Percentiles rank a stretch among this genome's conserved stretches.
phyloP scores from a whole-genome alignment of 352 stramenopile genomes.

The Phytophthora sojae region DNA sequence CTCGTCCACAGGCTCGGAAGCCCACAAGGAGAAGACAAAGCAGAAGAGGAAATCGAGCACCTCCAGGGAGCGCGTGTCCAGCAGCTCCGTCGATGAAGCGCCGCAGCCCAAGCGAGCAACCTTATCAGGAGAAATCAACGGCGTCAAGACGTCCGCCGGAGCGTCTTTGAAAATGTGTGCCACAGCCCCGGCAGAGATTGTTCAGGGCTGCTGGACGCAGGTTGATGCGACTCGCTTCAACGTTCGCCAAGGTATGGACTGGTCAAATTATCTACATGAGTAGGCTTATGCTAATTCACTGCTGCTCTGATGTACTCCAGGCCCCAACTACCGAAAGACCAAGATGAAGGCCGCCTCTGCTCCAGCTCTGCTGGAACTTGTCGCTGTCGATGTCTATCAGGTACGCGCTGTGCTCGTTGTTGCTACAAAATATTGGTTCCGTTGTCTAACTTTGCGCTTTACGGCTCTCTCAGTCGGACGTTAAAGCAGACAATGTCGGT shows the following conservation, averaged over 20 bases:
- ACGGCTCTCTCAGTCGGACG: slow-evolving; percentile 56
- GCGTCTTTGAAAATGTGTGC: slow-evolving; percentile 64
- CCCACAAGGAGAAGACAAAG: slow-evolving; percentile 15
- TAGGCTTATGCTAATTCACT: too few species aligned
- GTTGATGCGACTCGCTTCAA: slow-evolving; percentile 78
- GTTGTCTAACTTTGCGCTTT: slow-evolving; percentile 1
- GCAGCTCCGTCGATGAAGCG: slow-evolving; percentile 9
- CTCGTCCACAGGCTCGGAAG: slow-evolving; percentile 11
- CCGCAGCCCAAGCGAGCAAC: slow-evolving; percentile 6
- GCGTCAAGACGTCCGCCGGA: slow-evolving; percentile 55
- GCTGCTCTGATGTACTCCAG: slow-evolving; percentile 22
- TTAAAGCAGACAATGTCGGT: slow-evolving; percentile 79
- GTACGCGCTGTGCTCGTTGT: slow-evolving; percentile 24
- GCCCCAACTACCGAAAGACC: slow-evolving; percentile 81
- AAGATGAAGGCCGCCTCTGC: slow-evolving; percentile 74
- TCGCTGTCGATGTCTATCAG: slow-evolving; percentile 79
- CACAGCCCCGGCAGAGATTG: slow-evolving; percentile 39
- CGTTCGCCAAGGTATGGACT: slow-evolving; percentile 68
- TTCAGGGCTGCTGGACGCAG: slow-evolving; percentile 66
- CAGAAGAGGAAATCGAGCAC: slow-evolving; percentile 1
- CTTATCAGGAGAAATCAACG: slow-evolving; percentile 45
- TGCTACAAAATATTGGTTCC: too few species aligned
- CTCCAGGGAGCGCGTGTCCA: slow-evolving; percentile 9
- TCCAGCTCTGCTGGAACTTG: slow-evolving; percentile 60
- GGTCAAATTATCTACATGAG: too few species aligned